Evolutionary conservation across 2,329 filamentous ascomycete genomes (phyloP).

Genomic region (Colletotrichum eremochloae): DNA sequence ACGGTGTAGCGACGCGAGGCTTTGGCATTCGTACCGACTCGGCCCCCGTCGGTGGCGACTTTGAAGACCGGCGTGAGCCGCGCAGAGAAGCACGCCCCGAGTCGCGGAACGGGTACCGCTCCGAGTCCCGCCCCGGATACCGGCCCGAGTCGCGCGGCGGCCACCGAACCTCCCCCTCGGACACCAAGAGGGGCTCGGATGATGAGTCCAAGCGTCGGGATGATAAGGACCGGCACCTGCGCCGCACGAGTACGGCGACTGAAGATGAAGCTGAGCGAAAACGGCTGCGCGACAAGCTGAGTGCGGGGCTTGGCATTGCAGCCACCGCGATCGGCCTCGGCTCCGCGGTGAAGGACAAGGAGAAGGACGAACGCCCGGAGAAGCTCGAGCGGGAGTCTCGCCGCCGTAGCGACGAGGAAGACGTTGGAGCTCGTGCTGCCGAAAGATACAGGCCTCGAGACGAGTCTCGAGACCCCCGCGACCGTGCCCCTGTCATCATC

Average conservation of each 20-base stretch:
- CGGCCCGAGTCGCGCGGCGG: slow-evolving; percentile 54
- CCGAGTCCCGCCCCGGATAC: slow-evolving; percentile 50
- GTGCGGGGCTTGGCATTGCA: slow-evolving; percentile 61
- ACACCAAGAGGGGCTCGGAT: slow-evolving; percentile 39
- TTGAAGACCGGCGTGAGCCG: slow-evolving; percentile 59
- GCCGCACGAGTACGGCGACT: slow-evolving; percentile 47
- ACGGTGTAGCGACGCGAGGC: slow-evolving; percentile 61
- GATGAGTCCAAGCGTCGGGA: slow-evolving; percentile 43
- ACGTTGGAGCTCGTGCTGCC: slow-evolving; percentile 43
- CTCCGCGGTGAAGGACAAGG: slow-evolving; percentile 54
- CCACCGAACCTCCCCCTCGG: slow-evolving; percentile 38
- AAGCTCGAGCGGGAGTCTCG: slow-evolving; percentile 43
- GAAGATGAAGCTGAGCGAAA: slow-evolving; percentile 57
- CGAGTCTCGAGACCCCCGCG: slow-evolving; percentile 39
- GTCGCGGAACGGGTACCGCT: slow-evolving; percentile 47
- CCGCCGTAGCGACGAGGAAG: slow-evolving; percentile 40
- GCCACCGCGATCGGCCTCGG: slow-evolving; percentile 63
- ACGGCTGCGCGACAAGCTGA: slow-evolving; percentile 63
- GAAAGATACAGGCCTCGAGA: slow-evolving; percentile 51
- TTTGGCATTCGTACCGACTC: slow-evolving; percentile 65
- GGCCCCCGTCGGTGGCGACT: slow-evolving; percentile 49
- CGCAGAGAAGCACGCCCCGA: slow-evolving; percentile 46
- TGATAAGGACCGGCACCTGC: slow-evolving; percentile 47
- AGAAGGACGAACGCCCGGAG: slow-evolving; percentile 53
- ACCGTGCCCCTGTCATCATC: slow-evolving; percentile 43